Evolutionary conservation across 2,329 filamentous ascomycete species (phyloP), one percentile per base, ranked within the genome.

Genomic region (Monilinia aucupariae): DNA sequence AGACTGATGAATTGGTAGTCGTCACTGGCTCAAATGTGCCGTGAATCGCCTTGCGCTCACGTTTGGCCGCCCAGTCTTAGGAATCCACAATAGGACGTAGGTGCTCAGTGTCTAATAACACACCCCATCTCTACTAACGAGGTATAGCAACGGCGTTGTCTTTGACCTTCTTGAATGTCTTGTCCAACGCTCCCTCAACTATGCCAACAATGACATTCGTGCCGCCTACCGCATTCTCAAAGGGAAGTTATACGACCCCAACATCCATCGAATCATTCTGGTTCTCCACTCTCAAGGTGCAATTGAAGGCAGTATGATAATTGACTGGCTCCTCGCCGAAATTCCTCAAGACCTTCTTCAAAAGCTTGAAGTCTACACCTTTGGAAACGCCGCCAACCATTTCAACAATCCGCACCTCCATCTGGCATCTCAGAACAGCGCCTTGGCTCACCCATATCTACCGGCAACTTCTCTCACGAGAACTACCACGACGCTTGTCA

Each of bases 131-230:
- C 25, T 55, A 61, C 55, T 59, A 43, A 64, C 51, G 37, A 15
- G 10, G 7, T 48, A 13, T 30, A 78, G 77, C 7, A 71, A 74
- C 1, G 90, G 90, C 2, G 82, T 92, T 54, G 72, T 92, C 20
- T 91, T 92, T 67, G 90, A 94, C 69, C 78, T 92, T 0, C 74
- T 92, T 32, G 87, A 94, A 74, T 92, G 89, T 68, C 77, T 94
- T 13, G 78, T 93, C 65, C 89, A 94, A 73, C 84, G 90, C 48
- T 87, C 87, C 72, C 86, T 92, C 68, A 80, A 79, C 63, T 92
- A 90, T 71, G 85, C 87, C 1, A 93, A 89, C 0, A 74, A 76
- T 15, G 89, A 92, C 71, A 80, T 89, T 10, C 81, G 85, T 1
- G 76, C 80, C 12, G 87, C 87, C 72, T 86, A 85, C 68, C 77